Evolutionary conservation across 2,329 filamentous ascomycete species (phyloP), one percentile per base, ranked within the genome.

Genomic region (Colletotrichum abscissum): DNA sequence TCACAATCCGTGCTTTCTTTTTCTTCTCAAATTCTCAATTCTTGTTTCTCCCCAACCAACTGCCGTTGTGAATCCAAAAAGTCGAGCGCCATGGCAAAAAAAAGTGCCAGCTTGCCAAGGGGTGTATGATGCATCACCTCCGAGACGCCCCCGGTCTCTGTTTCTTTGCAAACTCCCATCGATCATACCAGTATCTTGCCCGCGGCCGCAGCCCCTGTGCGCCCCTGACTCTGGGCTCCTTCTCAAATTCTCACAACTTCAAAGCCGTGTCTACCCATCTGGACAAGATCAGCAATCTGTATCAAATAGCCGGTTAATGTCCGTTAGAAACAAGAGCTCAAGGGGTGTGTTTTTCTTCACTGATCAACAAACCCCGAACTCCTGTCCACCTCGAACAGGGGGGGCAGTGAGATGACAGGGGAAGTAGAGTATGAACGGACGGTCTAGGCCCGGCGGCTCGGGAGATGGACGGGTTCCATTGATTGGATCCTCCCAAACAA

Each of bases 391-490:
- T 30, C 24, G n/a, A 38, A 52, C 55, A 46, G 46, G 35, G 56
- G 8, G 28, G 22, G 9, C 49, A 49, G 42, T n/a, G 42, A 49
- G 19, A 49, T 19, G 42, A 49, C 42, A 49, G n/a, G n/a, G 14
- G 33, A 63, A 26, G 24, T 52, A 14, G 11, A 66, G 49, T 49
- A 52, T 30, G 26, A 28, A 35, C 33, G 24, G 60, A 42, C 46
- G 68, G 66, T 71, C 68, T 56, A 62, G 68, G 46, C 68, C 63
- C 30, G 24, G 56, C 56, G 46, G 55, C 30, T 71, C 63, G 63
- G 30, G 42, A 67, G 33, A 67, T 67, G 55, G 63, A 59, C 33
- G 30, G 22, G 28, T 57, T 38, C 55, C 63, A 55, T 67, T 56
- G 24, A 62, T 71, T 56, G 68, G 68, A 60, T 56, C 56, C 28